Conservation (phyloP, 2,329 filamentous ascomycete genomes). For the Colletotrichum horii region DNA sequence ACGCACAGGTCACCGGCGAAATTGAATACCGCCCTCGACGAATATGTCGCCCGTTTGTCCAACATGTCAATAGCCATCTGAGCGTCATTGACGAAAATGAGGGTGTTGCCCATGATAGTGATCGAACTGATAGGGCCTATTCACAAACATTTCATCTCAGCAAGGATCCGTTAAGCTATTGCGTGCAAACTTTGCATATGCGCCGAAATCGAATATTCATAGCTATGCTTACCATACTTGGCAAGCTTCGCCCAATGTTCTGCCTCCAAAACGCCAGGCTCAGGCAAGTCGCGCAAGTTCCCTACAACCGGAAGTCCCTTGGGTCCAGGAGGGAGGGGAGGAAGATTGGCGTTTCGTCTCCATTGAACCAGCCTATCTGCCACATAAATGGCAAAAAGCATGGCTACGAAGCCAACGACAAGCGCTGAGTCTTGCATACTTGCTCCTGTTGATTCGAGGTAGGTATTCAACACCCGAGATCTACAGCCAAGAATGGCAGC, state of each 20-base stretch:
- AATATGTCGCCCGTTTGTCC: conserved; percentile 36
- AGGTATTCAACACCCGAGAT: background rate
- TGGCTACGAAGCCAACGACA: background rate
- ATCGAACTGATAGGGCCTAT: conserved; percentile 32
- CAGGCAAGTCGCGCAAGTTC: conserved; percentile 50
- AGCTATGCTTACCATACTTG: conserved; percentile 30
- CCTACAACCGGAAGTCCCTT: conserved; percentile 46
- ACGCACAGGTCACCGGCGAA: conserved; percentile 41
- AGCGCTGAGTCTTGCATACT: background rate
- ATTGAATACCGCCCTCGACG: conserved; percentile 34
- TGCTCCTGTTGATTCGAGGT: background rate
- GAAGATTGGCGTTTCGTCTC: background rate
- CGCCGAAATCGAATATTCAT: background rate
- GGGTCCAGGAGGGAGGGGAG: conserved; percentile 28
- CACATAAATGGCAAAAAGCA: background rate
- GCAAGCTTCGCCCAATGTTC: conserved; percentile 39
- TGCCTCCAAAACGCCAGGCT: conserved; percentile 30
- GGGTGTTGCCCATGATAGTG: conserved; percentile 42
- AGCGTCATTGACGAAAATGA: conserved; percentile 45
- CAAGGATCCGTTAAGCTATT: background rate
- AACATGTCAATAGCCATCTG: conserved; percentile 40
- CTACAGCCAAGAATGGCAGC: background rate
- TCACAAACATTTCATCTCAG: background rate
- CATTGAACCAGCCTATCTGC: background rate
- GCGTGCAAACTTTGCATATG: background rate